A percentile compares a stretch with the other conserved stretches of the same genome.
These are phyloP conservation scores for Pugionium dolabratum DNA, from an alignment of 345 rosid genomes.

Conservation along the genomic window DNA sequence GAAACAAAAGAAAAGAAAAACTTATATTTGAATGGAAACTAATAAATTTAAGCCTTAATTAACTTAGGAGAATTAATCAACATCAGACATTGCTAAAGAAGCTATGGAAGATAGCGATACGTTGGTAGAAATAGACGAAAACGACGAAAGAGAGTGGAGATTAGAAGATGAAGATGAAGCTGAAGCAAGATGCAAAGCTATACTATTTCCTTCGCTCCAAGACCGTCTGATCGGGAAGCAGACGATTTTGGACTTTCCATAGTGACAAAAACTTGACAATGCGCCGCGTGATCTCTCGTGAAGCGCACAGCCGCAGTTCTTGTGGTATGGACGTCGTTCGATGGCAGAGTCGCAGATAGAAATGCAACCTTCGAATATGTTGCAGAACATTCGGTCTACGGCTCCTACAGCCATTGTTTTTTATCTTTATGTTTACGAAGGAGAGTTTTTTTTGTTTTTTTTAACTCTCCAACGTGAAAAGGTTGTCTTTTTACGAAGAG, in stretches of 20 bases:
- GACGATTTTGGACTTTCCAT: constrained; percentile 36
- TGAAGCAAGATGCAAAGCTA: constrained; percentile 43
- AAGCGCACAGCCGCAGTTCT: constrained; percentile 62
- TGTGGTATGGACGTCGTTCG: constrained; percentile 69
- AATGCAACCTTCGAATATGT: constrained; percentile 58
- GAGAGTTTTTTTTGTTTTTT: not conserved
- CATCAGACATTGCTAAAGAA: constrained; percentile 26
- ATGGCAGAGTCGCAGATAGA: constrained; percentile 47
- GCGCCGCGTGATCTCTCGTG: constrained; percentile 38
- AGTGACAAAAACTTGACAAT: constrained; percentile 26
- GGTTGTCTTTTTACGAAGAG: not conserved
- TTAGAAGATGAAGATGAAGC: constrained; percentile 34
- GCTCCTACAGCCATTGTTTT: constrained; percentile 48
- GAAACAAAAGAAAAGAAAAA: not conserved
- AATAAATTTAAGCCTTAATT: constrained; percentile 6
- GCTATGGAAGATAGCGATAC: constrained; percentile 27
- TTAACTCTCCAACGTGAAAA: constrained; percentile 16
- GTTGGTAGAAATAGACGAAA: constrained; percentile 40
- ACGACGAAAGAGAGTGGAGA: constrained; percentile 49
- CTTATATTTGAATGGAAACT: not conserved
- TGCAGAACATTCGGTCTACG: constrained; percentile 56
- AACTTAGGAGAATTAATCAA: constrained; percentile 13
- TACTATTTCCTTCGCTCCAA: constrained; percentile 63
- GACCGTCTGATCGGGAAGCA: constrained; percentile 59
- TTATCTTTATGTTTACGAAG: constrained; percentile 26